Percentiles rank a stretch among this genome's conserved stretches.
These are phyloP conservation scores for Chenopodium quinoa DNA, from an alignment of 148 eudicot genomes.

Conservation along the genomic window DNA sequence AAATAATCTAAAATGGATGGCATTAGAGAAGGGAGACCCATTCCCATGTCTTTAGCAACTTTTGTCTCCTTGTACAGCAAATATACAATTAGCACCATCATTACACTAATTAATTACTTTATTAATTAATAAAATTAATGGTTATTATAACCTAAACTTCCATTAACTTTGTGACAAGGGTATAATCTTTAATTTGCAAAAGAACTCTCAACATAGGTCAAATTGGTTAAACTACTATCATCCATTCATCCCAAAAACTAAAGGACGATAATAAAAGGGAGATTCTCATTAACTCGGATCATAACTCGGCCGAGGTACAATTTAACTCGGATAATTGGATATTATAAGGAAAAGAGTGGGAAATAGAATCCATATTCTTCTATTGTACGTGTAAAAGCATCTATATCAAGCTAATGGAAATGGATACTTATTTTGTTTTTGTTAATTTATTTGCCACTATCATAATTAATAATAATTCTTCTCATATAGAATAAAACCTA, in stretches of 20 bases:
- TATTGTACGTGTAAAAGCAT: background rate
- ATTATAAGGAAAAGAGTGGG: background rate
- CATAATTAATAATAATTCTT: background rate
- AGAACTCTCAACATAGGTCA: background rate
- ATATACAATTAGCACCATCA: slow-evolving; percentile 31
- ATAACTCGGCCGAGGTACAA: background rate
- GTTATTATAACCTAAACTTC: slow-evolving; percentile 12
- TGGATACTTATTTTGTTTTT: background rate
- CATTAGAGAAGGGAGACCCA: slow-evolving; percentile 28
- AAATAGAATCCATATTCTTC: slow-evolving; percentile 4
- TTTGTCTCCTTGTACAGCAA: slow-evolving; percentile 28
- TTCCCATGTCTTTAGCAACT: slow-evolving; percentile 35
- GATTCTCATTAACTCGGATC: slow-evolving; percentile 12
- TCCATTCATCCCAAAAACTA: background rate
- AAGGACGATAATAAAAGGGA: background rate
- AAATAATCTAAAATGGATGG: background rate
- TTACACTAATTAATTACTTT: slow-evolving; percentile 17
- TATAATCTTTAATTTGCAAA: background rate
- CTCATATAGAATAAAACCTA: background rate
- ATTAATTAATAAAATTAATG: background rate
- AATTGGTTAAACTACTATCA: background rate
- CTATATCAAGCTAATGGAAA: background rate
- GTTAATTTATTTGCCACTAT: background rate
- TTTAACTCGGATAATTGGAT: background rate
- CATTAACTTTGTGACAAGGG: slow-evolving; percentile 18